Base-by-base conservation (phyloP, 257 asterid genomes). In the Ocimum tenuiflorum region DNA sequence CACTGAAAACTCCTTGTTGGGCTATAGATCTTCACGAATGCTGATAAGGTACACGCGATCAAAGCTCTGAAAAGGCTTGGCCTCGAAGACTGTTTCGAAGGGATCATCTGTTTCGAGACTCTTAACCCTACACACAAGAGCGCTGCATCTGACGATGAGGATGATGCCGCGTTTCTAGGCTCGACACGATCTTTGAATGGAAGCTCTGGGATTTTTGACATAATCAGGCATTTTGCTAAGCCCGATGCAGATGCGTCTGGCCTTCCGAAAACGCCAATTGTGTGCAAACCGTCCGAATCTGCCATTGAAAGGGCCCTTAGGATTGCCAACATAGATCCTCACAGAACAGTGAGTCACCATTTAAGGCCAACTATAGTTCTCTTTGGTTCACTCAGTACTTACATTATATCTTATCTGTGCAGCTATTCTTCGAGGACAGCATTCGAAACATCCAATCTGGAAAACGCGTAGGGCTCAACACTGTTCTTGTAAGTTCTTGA, bases 21-120 rank as follows among this genome's bases (percentile, higher is more conserved):
- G n/a, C n/a, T n/a, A n/a, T n/a, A 91, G 98, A 91, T 91, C 63
- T 91, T 91, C 78, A 91, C 98, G 7, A 91, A 91, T 72, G 97
- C 87, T 23, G 98, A 91, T 47, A 81, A 80, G 76, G 69, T 77
- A 41, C 98, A 91, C 61, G 96, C 97, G 19, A 55, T 81, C 3
- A 78, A 82, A 73, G 95, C 53, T 42, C 85, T 91, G 2, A 60
- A 61, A 29, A 78, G 69, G 12, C 87, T 91, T 18, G 97, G 95
- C 1, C 61, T 91, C 18, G 96, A 87, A 73, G 97, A 77, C 49
- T 89, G 96, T 50, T 91, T 91, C 7, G 96, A 91, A 71, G 91
- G 97, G 60, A 89, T 89, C 46, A 73, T 91, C 29, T 91, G 97
- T 64, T 91, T 91, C 49, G 98, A 91, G 83, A 81, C 98, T 22